Evolutionary conservation across 2,329 filamentous ascomycete genomes (phyloP), one percentile per base, ranked within the genome.

Genomic region (Biscogniauxia sp.): DNA sequence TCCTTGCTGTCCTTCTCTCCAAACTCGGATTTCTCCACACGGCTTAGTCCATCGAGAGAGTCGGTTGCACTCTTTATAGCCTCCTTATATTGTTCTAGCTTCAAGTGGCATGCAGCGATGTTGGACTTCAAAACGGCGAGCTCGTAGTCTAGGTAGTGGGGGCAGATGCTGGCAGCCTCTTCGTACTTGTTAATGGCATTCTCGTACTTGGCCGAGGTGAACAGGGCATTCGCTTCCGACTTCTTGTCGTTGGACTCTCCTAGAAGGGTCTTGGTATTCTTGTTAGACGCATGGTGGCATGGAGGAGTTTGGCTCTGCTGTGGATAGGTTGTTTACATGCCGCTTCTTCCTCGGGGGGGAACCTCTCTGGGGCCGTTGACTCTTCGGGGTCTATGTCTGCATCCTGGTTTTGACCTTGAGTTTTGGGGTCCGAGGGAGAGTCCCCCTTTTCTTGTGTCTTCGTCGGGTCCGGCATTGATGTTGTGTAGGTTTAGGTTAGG

Each of bases 61-160:
- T 84, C 81, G 0, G 87, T 90, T 0, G 93, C 93, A 9, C 85
- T 83, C 54, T 88, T 88, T 51, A 93, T 83, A 9, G 92, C 91
- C 28, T 91, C 87, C 67, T 93, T 92, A 91, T 93, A 97, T 63
- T 94, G 88, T 62, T 88, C 82, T 2, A 96, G 80, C 73, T 96
- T 96, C 58, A 98, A 75, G 69, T 97, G 87, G 72, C 93, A 97
- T 9, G 93, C 94, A 1, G 94, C 85, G 66, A 97, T 89, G 78
- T 98, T 98, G 73, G 90, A 93, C 61, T 89, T 87, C 5, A 98
- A 81, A 9, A 98, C 91, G 25, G 93, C 92, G 64, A 94, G 82
- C 68, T 97, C 92, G 77, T 92, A 97, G 73, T 94, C 88, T 25
- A 96, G 84, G 73, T 96, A 96, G 65, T 86, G 88, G 1, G 94